Conservation (phyloP, 2,329 filamentous ascomycete genomes). For the Paecilomyces dactylethromorphus region DNA sequence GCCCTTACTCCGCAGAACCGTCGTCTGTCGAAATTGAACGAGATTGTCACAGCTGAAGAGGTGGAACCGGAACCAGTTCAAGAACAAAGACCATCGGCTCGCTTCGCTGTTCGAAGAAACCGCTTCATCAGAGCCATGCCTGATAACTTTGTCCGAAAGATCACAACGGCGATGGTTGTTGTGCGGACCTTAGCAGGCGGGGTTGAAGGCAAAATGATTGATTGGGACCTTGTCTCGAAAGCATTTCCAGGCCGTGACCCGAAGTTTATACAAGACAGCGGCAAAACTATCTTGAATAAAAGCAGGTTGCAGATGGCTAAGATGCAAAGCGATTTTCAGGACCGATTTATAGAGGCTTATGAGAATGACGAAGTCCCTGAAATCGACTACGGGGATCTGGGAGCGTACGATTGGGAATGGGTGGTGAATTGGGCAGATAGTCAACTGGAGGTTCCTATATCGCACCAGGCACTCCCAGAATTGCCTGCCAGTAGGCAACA, state of each 20-base stretch:
- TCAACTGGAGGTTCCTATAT: conserved; percentile 33
- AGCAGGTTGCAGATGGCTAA: conserved; percentile 35
- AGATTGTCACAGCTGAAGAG: conserved; percentile 6
- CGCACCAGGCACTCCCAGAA: conserved; percentile 27
- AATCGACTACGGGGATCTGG: conserved; percentile 39
- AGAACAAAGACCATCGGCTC: conserved; percentile 1
- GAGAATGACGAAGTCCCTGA: conserved; percentile 34
- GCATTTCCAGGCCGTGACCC: conserved; percentile 36
- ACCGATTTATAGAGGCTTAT: conserved; percentile 40
- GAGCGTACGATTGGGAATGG: conserved; percentile 40
- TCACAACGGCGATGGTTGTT: conserved; percentile 38
- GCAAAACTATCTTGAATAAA: conserved; percentile 28
- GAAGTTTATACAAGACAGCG: conserved; percentile 31
- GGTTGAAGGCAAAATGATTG: conserved; percentile 32
- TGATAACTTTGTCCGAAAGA: conserved; percentile 21
- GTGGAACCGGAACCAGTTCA: conserved; percentile 10
- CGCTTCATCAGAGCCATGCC: conserved; percentile 18
- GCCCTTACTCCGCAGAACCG: conserved; percentile 11
- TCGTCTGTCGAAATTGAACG: conserved; percentile 20
- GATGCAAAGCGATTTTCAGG: conserved; percentile 42
- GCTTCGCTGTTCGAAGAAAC: conserved; percentile 13
- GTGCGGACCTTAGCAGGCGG: conserved; percentile 41
- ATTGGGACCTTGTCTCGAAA: conserved; percentile 39
- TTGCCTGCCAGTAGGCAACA: conserved; percentile 39
- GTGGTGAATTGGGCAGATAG: conserved; percentile 41